Evolutionary conservation across 345 rosid species (phyloP).

Genomic region (Gossypium ekmanianum): DNA sequence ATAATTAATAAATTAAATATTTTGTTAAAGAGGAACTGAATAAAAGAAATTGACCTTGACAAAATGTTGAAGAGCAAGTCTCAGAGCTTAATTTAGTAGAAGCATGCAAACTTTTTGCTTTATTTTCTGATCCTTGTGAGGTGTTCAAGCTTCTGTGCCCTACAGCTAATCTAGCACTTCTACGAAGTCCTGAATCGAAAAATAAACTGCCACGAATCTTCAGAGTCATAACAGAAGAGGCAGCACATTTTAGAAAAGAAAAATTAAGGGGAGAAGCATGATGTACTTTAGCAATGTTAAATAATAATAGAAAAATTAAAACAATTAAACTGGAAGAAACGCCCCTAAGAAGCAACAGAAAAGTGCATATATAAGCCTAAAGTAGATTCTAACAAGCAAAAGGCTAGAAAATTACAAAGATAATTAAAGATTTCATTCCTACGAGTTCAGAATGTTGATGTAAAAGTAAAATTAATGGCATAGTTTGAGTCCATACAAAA

Average conservation of each 20-base stretch:
- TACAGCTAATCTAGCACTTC: conserved; percentile 77
- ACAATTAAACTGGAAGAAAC: neutral
- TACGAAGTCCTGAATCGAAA: conserved; percentile 67
- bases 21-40: neutral
- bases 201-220: conserved; percentile 59
- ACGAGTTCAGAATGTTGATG: neutral
- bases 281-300: neutral
- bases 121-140: conserved; percentile 45
- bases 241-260: conserved; percentile 8
- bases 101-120: conserved; percentile 29
- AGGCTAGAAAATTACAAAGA: neutral
- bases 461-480: neutral
- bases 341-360: conserved; percentile 1
- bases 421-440: neutral
- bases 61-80: conserved; percentile 56
- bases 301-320: neutral
- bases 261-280: neutral
- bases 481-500: neutral
- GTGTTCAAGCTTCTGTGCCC: conserved; percentile 41
- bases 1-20: neutral
- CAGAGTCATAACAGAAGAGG: conserved; percentile 19
- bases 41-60: conserved; percentile 50
- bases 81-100: conserved; percentile 40
- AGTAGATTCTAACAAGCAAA: conserved; percentile 4
- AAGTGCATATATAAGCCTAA: neutral